Conservation (phyloP, 768 basidiomycete genomes). For the Termitomyces titanicus region DNA sequence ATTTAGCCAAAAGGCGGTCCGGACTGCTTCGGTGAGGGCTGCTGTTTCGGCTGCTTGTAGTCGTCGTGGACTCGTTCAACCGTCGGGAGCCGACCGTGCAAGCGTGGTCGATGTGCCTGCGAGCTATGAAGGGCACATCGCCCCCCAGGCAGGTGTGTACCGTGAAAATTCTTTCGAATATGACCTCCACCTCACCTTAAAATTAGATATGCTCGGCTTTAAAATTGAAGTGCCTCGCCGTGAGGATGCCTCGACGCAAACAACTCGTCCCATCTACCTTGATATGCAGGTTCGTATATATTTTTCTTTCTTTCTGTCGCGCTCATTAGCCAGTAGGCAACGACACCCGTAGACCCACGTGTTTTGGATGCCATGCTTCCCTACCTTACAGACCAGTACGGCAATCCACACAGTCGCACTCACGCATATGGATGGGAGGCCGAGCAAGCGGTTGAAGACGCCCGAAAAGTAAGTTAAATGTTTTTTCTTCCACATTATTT, state of each 20-base stretch:
- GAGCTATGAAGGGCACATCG: constrained; percentile 63
- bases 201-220: constrained; percentile 83
- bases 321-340: constrained; percentile 56
- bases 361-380: constrained; percentile 98
- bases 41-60: constrained; percentile 24
- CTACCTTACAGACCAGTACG: constrained; percentile 91
- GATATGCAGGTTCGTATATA: constrained; percentile 81
- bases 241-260: constrained; percentile 53
- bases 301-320: neutral
- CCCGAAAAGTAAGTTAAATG: constrained; percentile 59
- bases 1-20: constrained; percentile 39
- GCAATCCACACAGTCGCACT: constrained; percentile 96
- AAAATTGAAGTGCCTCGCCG: constrained; percentile 65
- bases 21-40: constrained; percentile 28
- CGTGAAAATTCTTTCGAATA: neutral
- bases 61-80: constrained; percentile 70
- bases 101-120: constrained; percentile 80
- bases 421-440: constrained; percentile 99
- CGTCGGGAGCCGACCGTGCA: constrained; percentile 78
- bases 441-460: constrained; percentile 90
- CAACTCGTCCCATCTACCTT: constrained; percentile 89
- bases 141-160: constrained; percentile 64
- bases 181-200: neutral
- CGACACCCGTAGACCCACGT: constrained; percentile 95
- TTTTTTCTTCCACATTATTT: neutral